These are phyloP conservation scores for Hanseniaspora gamundiae DNA, from an alignment of 1,139 yeast species.

Conservation along the genomic window DNA sequence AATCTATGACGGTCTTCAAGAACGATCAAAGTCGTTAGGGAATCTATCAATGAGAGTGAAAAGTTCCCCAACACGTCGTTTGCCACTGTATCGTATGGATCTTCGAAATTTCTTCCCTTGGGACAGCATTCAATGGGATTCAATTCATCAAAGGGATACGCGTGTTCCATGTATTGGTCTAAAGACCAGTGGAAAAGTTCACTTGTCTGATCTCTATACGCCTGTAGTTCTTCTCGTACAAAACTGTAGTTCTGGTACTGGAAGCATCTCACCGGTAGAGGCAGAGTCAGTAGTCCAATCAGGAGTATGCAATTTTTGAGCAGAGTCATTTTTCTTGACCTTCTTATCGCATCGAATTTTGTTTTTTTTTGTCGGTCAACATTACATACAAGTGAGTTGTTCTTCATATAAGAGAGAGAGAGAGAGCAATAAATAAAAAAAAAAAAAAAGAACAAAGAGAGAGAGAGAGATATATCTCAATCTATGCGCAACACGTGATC, in stretches of 20 bases:
- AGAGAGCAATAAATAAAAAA: too few species aligned
- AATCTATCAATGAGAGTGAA: constrained; percentile 66
- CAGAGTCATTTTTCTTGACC: too few species aligned
- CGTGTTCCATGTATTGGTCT: constrained; percentile 54
- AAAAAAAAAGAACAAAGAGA: too few species aligned
- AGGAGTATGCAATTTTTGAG: neutral
- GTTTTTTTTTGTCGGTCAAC: too few species aligned
- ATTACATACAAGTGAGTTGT: too few species aligned
- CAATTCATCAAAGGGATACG: constrained; percentile 78
- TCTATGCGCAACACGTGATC: too few species aligned
- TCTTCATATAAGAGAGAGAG: too few species aligned
- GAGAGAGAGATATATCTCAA: too few species aligned
- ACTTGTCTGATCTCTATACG: constrained; percentile 39
- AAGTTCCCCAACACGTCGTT: constrained; percentile 84
- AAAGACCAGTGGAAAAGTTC: constrained; percentile 64
- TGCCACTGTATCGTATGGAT: constrained; percentile 43
- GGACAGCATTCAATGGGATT: constrained; percentile 63
- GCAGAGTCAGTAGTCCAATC: neutral
- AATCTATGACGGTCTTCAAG: constrained; percentile 53
- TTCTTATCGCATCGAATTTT: too few species aligned
- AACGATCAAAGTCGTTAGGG: constrained; percentile 65
- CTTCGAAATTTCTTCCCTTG: constrained; percentile 47
- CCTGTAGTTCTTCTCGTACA: constrained; percentile 28
- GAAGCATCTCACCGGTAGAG: neutral
- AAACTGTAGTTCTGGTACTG: neutral